Conservation (phyloP, 768 basidiomycete genomes). For the Suillus subalutaceus region DNA sequence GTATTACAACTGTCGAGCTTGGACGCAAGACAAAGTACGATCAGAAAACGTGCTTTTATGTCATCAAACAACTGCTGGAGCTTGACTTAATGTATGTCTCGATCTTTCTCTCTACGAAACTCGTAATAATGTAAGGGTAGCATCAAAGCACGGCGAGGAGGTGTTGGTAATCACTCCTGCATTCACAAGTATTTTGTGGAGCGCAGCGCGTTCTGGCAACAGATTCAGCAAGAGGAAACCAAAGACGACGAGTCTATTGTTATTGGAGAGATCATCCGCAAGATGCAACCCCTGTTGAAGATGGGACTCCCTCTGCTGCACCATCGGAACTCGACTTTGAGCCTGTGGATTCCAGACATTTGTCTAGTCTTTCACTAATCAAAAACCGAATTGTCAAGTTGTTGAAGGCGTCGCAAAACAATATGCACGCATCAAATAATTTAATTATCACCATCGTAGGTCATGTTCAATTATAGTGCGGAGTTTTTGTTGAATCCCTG, state of each 20-base stretch:
- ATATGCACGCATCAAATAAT: constrained; percentile 74
- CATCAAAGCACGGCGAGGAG: constrained; percentile 76
- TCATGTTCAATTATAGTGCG: constrained; percentile 12
- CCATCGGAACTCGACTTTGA: constrained; percentile 54
- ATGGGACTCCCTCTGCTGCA: constrained; percentile 22
- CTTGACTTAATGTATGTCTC: constrained; percentile 69
- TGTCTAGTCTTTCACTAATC: constrained; percentile 75
- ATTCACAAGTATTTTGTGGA: constrained; percentile 88
- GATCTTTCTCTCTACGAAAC: background rate
- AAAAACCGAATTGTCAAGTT: constrained; percentile 72
- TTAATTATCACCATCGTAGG: constrained; percentile 78
- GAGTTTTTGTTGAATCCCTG: background rate
- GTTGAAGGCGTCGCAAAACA: constrained; percentile 67
- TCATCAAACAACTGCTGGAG: constrained; percentile 74
- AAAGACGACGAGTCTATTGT: constrained; percentile 33
- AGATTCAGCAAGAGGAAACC: constrained; percentile 70
- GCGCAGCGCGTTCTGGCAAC: constrained; percentile 73
- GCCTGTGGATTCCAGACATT: constrained; percentile 75
- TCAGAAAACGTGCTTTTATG: constrained; percentile 88
- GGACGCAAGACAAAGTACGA: constrained; percentile 81
- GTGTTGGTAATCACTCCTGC: constrained; percentile 74
- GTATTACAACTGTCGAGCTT: constrained; percentile 77
- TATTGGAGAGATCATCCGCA: constrained; percentile 16
- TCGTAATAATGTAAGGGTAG: constrained; percentile 35
- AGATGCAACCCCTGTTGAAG: constrained; percentile 20